Conservation (phyloP, 768 basidiomycete genomes). For the Amanita rubescens region DNA sequence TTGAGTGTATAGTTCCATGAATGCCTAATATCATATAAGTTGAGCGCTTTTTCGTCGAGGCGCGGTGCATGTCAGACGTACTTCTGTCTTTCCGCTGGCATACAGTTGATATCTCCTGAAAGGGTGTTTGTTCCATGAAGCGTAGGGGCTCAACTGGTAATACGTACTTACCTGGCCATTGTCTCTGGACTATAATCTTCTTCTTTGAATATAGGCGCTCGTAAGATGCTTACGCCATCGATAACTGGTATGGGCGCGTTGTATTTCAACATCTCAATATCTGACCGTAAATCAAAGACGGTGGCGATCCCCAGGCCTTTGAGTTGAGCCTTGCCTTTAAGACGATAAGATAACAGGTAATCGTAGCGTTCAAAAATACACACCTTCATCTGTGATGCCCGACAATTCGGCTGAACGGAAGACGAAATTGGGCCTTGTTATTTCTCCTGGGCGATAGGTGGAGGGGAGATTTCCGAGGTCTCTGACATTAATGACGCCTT, state of each 20-base stretch:
- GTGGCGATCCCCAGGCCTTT: conserved; percentile 54
- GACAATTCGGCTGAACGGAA: conserved; percentile 73
- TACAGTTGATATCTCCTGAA: conserved; percentile 64
- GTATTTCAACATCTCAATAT: conserved; percentile 73
- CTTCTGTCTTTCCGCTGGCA: conserved; percentile 76
- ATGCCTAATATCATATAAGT: conserved; percentile 55
- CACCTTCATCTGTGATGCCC: conserved; percentile 62
- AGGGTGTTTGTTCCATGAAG: conserved; percentile 16
- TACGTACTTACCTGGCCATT: conserved; percentile 74
- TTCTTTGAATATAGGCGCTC: conserved; percentile 57
- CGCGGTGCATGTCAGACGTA: conserved; percentile 14
- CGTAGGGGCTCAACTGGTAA: conserved; percentile 6
- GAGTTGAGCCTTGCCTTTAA: conserved; percentile 50
- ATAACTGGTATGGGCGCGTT: conserved; percentile 56
- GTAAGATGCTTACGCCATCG: conserved; percentile 53
- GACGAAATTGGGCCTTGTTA: conserved; percentile 50
- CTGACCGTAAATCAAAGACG: conserved; percentile 74
- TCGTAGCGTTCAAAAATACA: not conserved
- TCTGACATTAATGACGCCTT: conserved; percentile 72
- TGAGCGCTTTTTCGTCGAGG: not conserved
- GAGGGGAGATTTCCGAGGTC: conserved; percentile 63
- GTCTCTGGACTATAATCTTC: conserved; percentile 80
- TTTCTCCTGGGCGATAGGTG: conserved; percentile 33
- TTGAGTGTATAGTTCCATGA: conserved; percentile 75
- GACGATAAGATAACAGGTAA: not conserved